Percentiles rank a stretch among this genome's conserved stretches.
Evolutionary conservation across 2,329 filamentous ascomycete species (phyloP).

Genomic region (Fusarium ramigenum): DNA sequence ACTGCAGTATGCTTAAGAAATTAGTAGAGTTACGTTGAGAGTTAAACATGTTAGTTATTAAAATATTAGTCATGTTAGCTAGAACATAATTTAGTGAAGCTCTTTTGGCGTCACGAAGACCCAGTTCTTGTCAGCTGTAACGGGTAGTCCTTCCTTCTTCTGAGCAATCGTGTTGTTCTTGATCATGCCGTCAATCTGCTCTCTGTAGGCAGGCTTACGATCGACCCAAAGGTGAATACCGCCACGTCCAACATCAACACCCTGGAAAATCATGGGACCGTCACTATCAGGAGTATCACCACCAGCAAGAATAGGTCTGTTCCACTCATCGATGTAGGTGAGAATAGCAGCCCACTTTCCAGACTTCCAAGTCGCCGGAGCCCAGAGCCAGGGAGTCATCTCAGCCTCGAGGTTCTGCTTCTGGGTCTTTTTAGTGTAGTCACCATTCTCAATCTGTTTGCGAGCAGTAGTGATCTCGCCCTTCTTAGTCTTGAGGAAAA

Average conservation of each 20-base stretch:
- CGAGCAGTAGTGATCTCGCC: constrained; percentile 49
- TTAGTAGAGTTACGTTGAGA: background rate
- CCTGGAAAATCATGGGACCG: constrained; percentile 56
- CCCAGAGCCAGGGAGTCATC: constrained; percentile 54
- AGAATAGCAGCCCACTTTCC: constrained; percentile 57
- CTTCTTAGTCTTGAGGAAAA: constrained; percentile 47
- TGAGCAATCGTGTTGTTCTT: constrained; percentile 47
- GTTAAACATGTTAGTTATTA: background rate
- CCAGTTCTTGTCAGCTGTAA: constrained; percentile 58
- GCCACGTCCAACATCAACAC: constrained; percentile 53
- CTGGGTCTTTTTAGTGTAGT: constrained; percentile 44
- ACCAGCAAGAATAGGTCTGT: constrained; percentile 52
- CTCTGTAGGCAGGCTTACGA: constrained; percentile 47
- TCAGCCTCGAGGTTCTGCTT: constrained; percentile 51
- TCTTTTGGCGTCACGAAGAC: constrained; percentile 53
- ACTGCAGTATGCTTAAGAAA: constrained; percentile 46
- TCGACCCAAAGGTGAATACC: constrained; percentile 56
- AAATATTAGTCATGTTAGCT: background rate
- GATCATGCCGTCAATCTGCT: constrained; percentile 52
- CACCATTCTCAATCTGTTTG: constrained; percentile 51
- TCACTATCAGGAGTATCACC: constrained; percentile 57
- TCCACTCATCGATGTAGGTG: constrained; percentile 55
- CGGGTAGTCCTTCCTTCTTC: constrained; percentile 47
- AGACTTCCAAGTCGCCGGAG: constrained; percentile 55
- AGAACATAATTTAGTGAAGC: constrained; percentile 36